phyloP scores from a whole-genome alignment of 1,139 yeast genomes.

The Candida tropicalis region DNA sequence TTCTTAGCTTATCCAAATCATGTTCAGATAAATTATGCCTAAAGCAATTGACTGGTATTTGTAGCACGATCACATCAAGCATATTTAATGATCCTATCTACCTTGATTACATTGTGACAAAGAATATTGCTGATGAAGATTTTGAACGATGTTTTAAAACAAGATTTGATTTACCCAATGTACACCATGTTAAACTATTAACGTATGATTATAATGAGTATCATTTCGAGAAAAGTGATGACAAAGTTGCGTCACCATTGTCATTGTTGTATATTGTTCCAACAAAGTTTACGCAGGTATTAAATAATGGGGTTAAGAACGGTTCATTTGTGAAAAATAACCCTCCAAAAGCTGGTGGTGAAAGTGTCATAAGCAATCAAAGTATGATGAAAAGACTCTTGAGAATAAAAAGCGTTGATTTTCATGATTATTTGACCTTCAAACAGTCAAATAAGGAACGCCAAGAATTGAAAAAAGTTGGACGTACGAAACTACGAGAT shows the following conservation, averaged over 20 bases:
- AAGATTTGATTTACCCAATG: conserved; percentile 27
- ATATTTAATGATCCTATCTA: conserved; percentile 42
- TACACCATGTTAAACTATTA: conserved; percentile 23
- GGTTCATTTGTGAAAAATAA: conserved; percentile 50
- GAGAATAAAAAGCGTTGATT: neutral
- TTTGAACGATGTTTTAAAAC: conserved; percentile 55
- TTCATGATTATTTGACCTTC: conserved; percentile 27
- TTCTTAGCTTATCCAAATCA: conserved; percentile 71
- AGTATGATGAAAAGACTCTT: conserved; percentile 22
- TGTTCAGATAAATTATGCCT: conserved; percentile 83
- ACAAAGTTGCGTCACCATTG: conserved; percentile 35
- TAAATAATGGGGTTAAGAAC: conserved; percentile 56
- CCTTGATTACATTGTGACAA: conserved; percentile 55
- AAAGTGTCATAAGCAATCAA: conserved; percentile 40
- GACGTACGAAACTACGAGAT: conserved; percentile 24
- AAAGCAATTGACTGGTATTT: conserved; percentile 63
- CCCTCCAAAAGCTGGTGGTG: conserved; percentile 49
- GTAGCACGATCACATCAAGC: conserved; percentile 50
- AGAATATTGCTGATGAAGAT: conserved; percentile 32
- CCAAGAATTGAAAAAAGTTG: conserved; percentile 25
- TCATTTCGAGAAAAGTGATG: conserved; percentile 25
- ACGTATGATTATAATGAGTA: conserved; percentile 27
- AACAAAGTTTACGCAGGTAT: conserved; percentile 35
- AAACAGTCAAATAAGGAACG: conserved; percentile 28
- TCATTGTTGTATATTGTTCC: conserved; percentile 37